A percentile compares a stretch with the other conserved stretches of the same genome.
phyloP scores from a whole-genome alignment of 1,284 basidiomycete species.

The Peniophora sp. region DNA sequence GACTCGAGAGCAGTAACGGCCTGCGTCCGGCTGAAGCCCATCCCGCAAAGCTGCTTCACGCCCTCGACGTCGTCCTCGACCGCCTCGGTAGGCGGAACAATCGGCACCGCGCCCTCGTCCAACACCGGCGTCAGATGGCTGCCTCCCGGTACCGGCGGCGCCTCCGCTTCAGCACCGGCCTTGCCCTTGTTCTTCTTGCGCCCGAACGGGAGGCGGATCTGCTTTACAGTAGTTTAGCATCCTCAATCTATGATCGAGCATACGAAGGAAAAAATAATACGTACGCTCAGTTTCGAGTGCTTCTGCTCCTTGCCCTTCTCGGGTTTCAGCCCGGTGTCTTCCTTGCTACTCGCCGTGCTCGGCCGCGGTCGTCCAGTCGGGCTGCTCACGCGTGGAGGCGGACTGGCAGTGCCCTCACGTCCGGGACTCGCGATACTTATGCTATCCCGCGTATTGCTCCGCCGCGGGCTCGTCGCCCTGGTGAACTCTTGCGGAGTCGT shows the following conservation, averaged over 20 bases:
- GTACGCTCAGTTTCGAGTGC: constrained; percentile 68
- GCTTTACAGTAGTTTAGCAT: constrained; percentile 10
- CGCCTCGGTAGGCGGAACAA: constrained; percentile 34
- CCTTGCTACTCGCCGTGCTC: not conserved
- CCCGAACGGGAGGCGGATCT: constrained; percentile 76
- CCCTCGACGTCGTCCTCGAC: constrained; percentile 69
- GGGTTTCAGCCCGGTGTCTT: constrained; percentile 12
- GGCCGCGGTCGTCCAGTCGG: constrained; percentile 23
- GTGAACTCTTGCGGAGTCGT: constrained; percentile 7
- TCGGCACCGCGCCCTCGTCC: constrained; percentile 21
- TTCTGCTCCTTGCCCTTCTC: constrained; percentile 45
- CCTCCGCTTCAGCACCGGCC: constrained; percentile 26
- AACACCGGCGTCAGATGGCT: constrained; percentile 40
- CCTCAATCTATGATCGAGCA: constrained; percentile 2
- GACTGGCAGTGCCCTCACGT: constrained; percentile 4
- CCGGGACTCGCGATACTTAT: constrained; percentile 13
- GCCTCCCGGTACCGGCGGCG: constrained; percentile 2
- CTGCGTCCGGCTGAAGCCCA: constrained; percentile 80
- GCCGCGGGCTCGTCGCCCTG: constrained; percentile 14
- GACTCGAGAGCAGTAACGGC: constrained; percentile 71
- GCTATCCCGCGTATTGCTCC: constrained; percentile 20
- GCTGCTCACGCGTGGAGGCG: constrained; percentile 15
- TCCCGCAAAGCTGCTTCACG: constrained; percentile 69
- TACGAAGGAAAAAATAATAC: constrained; percentile 20
- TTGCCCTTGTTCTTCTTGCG: constrained; percentile 57